phyloP scores from a whole-genome alignment of 345 rosid species.

The Eucalyptus grandis region DNA sequence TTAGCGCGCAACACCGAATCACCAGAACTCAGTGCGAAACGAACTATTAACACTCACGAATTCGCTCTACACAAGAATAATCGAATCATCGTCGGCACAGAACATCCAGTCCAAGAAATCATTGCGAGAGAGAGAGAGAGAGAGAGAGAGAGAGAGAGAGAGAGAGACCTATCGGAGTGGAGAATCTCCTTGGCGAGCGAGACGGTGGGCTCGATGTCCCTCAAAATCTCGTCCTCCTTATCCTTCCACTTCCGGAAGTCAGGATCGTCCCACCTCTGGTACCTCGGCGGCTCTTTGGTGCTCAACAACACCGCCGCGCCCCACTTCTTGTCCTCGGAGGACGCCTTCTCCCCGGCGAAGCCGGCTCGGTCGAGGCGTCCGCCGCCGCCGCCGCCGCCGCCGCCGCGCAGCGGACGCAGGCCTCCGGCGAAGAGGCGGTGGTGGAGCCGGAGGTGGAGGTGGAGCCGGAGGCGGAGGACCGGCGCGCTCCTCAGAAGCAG shows the following conservation, averaged over 20 bases:
- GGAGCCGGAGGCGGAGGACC: slow-evolving; percentile 23
- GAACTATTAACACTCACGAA: background rate
- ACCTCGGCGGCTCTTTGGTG: slow-evolving; percentile 13
- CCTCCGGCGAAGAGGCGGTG: slow-evolving; percentile 5
- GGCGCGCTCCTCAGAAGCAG: slow-evolving; percentile 18
- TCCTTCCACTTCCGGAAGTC: slow-evolving; percentile 78
- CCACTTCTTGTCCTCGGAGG: slow-evolving; percentile 11
- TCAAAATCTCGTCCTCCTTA: slow-evolving; percentile 56
- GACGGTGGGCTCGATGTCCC: slow-evolving; percentile 43
- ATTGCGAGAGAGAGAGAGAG: background rate
- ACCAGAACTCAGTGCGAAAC: background rate
- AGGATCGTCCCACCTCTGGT: slow-evolving; percentile 42
- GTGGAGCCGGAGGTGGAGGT: background rate
- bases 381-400: slow-evolving; percentile 1
- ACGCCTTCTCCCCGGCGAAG: slow-evolving; percentile 15
- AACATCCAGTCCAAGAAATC: background rate
- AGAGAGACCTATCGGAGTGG: slow-evolving; percentile 56
- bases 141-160: too few species aligned
- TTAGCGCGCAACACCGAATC: background rate
- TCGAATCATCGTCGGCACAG: background rate
- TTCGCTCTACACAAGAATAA: background rate
- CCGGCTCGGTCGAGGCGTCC: slow-evolving; percentile 11
- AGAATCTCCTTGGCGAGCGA: slow-evolving; percentile 59
- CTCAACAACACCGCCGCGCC: slow-evolving; percentile 4
- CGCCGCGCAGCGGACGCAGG: slow-evolving; percentile 18